These are phyloP conservation scores for Luffa acutangula DNA, from an alignment of 306 rosid genomes.

Conservation along the genomic window DNA sequence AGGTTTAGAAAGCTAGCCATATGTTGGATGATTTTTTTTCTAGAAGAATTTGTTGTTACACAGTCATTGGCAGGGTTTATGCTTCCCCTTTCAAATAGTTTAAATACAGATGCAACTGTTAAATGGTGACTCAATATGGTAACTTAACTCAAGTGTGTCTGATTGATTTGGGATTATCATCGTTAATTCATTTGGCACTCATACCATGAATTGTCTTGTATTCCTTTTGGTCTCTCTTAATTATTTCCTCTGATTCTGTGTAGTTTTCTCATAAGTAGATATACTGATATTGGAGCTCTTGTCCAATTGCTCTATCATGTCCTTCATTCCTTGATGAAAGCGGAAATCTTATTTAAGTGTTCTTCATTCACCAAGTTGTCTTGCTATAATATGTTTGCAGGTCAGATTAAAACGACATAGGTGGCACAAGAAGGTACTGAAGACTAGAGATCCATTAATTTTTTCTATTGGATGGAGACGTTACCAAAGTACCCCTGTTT, in stretches of 20 bases:
- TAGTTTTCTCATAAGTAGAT: background rate
- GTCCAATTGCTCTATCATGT: background rate
- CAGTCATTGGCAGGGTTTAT: background rate
- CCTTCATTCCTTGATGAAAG: background rate
- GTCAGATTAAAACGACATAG: constrained; percentile 83
- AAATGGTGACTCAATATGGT: background rate
- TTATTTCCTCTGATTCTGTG: background rate
- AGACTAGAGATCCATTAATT: constrained; percentile 80
- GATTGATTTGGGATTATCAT: background rate
- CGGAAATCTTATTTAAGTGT: constrained; percentile 4
- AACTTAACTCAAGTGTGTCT: background rate
- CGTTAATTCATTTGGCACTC: background rate
- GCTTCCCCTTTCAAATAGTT: background rate
- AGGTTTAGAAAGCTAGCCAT: background rate
- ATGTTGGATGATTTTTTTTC: background rate
- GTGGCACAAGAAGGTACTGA: constrained; percentile 87
- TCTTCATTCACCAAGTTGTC: background rate
- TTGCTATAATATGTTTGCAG: constrained; percentile 29
- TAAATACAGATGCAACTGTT: background rate
- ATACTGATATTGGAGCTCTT: background rate
- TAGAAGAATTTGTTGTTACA: background rate
- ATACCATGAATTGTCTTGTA: background rate
- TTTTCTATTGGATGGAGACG: constrained; percentile 97
- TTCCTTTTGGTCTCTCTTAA: background rate
- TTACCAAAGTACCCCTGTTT: constrained; percentile 83